Percentiles rank a stretch among this genome's conserved stretches.
Evolutionary conservation across 768 basidiomycete genomes (phyloP).

Genomic region (Neoboletus subvelutipes): DNA sequence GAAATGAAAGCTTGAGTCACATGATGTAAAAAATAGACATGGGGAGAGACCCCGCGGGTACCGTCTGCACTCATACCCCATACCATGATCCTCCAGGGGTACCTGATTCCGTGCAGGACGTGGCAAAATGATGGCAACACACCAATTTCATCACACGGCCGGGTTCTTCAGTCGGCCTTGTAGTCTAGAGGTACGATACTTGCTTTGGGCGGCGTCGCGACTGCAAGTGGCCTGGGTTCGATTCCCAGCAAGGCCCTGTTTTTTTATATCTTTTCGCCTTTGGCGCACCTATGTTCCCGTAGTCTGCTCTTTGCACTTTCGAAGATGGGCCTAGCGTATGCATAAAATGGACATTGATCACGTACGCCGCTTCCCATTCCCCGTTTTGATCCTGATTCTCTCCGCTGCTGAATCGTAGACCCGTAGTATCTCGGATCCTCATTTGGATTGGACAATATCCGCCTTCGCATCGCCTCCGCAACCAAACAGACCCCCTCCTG

Average conservation of each 20-base stretch:
- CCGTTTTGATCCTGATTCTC: neutral
- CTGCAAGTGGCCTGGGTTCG: conserved; percentile 41
- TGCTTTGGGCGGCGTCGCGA: conserved; percentile 27
- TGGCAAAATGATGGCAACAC: neutral
- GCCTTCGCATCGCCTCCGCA: neutral
- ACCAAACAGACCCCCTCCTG: too few species aligned
- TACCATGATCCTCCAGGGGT: too few species aligned
- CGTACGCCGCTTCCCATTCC: too few species aligned
- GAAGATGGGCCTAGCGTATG: neutral
- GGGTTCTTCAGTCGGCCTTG: conserved; percentile 20
- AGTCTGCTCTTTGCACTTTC: neutral
- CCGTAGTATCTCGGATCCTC: neutral
- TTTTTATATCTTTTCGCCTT: neutral
- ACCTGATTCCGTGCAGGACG: too few species aligned
- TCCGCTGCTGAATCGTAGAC: neutral
- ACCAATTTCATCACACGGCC: too few species aligned
- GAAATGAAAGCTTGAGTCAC: too few species aligned
- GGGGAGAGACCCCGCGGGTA: too few species aligned
- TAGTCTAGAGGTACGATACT: too few species aligned
- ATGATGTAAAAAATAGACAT: too few species aligned
- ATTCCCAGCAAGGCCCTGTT: conserved; percentile 39
- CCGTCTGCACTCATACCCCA: too few species aligned
- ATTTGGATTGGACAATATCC: neutral
- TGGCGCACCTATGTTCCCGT: too few species aligned
- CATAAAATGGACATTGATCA: neutral